These are phyloP conservation scores for Chaetomium tenue DNA, from an alignment of 495 filamentous ascomycete species.

Conservation along the genomic window DNA sequence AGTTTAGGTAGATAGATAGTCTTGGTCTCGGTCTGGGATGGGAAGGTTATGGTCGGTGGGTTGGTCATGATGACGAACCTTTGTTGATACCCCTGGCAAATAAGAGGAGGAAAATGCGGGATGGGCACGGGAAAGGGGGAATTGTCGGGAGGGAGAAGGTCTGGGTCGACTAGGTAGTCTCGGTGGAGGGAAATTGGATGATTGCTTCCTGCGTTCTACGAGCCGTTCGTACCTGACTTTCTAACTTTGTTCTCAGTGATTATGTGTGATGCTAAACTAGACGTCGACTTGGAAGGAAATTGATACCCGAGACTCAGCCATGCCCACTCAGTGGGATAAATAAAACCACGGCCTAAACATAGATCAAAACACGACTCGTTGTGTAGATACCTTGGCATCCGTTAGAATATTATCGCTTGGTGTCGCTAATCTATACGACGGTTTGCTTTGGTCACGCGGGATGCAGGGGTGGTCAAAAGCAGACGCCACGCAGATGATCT, in stretches of 20 bases:
- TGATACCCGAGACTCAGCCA: not conserved
- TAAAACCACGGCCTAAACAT: not conserved
- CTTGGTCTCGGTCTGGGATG: conserved; percentile 4
- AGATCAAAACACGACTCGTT: not conserved
- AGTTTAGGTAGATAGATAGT: conserved; percentile 21
- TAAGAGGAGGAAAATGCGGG: conserved; percentile 15
- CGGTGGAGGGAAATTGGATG: not conserved
- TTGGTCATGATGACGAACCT: conserved; percentile 15
- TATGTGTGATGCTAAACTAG: not conserved
- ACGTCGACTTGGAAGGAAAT: not conserved
- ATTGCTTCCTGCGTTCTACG: not conserved
- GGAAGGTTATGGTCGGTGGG: not conserved
- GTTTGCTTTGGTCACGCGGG: too few relatives aligned
- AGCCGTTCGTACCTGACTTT: not conserved
- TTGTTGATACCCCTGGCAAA: conserved; percentile 21
- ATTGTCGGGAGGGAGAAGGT: not conserved
- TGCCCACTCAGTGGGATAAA: not conserved
- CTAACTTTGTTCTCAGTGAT: not conserved
- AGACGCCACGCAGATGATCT: not conserved
- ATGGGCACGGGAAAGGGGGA: not conserved
- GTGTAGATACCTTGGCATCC: not conserved
- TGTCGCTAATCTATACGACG: too few relatives aligned
- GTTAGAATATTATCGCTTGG: too few relatives aligned
- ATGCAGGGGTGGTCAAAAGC: not conserved
- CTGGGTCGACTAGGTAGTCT: not conserved